A percentile compares a stretch with the other conserved stretches of the same genome.
Conservation (phyloP, 2,329 filamentous ascomycete genomes). For the Coccinonectria pachysandricola region DNA sequence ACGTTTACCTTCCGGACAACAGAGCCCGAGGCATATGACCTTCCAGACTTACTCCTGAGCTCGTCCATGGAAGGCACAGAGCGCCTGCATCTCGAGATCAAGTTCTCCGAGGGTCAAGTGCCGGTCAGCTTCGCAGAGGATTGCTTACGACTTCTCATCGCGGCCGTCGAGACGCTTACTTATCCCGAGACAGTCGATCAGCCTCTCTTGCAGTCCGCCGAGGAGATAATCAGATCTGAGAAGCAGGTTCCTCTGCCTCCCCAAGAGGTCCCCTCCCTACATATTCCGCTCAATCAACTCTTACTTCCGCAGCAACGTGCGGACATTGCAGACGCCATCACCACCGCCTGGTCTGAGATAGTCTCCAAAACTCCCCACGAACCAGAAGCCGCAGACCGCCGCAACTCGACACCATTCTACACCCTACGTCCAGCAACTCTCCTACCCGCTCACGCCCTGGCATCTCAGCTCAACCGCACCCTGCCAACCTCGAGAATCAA, state of each 20-base stretch:
- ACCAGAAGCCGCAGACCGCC: conserved; percentile 29
- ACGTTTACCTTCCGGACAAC: conserved; percentile 34
- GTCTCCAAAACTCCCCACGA: conserved; percentile 30
- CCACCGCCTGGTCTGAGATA: conserved; percentile 33
- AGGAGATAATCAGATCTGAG: conserved; percentile 26
- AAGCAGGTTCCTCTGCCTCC: conserved; percentile 31
- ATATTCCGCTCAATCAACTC: conserved; percentile 7
- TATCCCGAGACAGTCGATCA: conserved; percentile 35
- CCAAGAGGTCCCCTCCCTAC: conserved; percentile 15
- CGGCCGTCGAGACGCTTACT: conserved; percentile 35
- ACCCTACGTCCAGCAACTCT: conserved; percentile 37
- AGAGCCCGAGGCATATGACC: conserved; percentile 29
- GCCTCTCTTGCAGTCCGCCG: conserved; percentile 32
- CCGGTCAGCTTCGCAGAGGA: conserved; percentile 31
- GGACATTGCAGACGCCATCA: conserved; percentile 31
- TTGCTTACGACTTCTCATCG: conserved; percentile 34
- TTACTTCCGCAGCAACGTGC: conserved; percentile 31
- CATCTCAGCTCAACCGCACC: conserved; percentile 32
- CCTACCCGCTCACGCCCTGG: conserved; percentile 37
- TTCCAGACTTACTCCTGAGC: conserved; percentile 35
- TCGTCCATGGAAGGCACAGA: conserved; percentile 29
- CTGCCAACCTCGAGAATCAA: conserved; percentile 27
- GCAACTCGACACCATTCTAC: conserved; percentile 39
- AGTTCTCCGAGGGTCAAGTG: conserved; percentile 36
- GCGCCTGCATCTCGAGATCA: conserved; percentile 32